Base-by-base conservation (phyloP, 2,329 filamentous ascomycete species). In the Aspergillus fumigatus region DNA sequence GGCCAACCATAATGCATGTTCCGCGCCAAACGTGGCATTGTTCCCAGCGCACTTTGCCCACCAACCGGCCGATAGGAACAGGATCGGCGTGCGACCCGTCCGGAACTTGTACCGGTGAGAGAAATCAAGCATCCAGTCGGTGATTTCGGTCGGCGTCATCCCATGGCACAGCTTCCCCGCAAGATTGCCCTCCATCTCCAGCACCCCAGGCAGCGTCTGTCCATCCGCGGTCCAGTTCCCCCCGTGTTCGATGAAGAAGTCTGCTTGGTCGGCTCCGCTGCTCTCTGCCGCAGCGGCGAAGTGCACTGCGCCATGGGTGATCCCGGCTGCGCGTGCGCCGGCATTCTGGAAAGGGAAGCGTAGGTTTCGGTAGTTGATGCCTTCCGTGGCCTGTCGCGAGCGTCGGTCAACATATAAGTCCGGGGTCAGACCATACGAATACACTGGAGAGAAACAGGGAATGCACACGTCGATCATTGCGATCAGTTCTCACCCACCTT, bases 121-220 rank as follows among this genome's bases (percentile, higher is more conserved):
- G 29, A 59, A 59, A 21, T 59, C 56, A 26, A 40, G 21, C 53
- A 59, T 55, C 56, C 56, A 59, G n/a, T 45, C 56, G 3, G 53
- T 53, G 40, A 59, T 59, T 27, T 59, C 53, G 1, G 9, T 27
- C 2, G 56, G 38, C 8, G 29, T 51, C 56, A 59, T 59, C 11
- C 53, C 53, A 40, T 56, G 53, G 11, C 56, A 59, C 0, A 59
- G 53, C 23, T 59, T 59, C 6, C 56, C 56, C 2, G 53, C 50
- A 41, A 59, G 53, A 45, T 59, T 59, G 10, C 56, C 56, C 43
- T 59, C 56, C 56, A 59, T 53, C 47, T 59, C 56, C 21, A 59
- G 50, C n/a, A 56, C 56, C 11, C 56, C 56, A 3, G 56, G 56
- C 1, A 59, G 47, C 10, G 53, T 56, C 7, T 32, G 11, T 21